phyloP scores from a whole-genome alignment of 345 rosid genomes.

The Carallia pectinifolia region DNA sequence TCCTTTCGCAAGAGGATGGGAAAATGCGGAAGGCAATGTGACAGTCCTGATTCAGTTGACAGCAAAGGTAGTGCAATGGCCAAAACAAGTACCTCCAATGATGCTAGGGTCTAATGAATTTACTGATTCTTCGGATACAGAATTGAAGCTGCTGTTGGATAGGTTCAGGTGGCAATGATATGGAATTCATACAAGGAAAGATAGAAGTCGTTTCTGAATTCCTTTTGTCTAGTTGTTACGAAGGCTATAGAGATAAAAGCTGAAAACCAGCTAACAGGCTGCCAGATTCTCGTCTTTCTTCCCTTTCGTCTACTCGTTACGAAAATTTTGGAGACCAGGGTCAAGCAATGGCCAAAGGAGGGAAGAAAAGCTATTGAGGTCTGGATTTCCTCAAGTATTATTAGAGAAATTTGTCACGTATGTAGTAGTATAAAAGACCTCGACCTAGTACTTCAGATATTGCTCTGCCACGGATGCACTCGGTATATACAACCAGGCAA shows the following conservation, averaged over 20 bases:
- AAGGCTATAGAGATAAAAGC: background rate
- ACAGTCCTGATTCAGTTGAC: conserved; percentile 16
- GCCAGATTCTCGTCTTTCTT: too few species aligned
- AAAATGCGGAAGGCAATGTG: conserved; percentile 12
- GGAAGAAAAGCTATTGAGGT: background rate
- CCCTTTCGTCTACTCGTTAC: too few species aligned
- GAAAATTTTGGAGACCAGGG: background rate
- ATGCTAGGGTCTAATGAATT: conserved; percentile 25
- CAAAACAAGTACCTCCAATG: conserved; percentile 4
- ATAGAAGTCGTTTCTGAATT: conserved; percentile 13
- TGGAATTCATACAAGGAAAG: conserved; percentile 30
- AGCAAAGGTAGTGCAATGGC: conserved; percentile 3
- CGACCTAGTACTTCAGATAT: too few species aligned
- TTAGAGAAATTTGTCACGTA: background rate
- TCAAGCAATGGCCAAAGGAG: background rate
- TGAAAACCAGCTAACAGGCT: too few species aligned
- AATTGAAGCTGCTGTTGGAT: conserved; percentile 25
- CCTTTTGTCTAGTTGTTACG: background rate
- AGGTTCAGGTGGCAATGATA: conserved; percentile 17
- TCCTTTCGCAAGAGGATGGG: conserved; percentile 17
- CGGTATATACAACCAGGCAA: too few species aligned
- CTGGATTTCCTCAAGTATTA: background rate
- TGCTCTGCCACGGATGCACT: too few species aligned
- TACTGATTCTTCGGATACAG: conserved; percentile 26
- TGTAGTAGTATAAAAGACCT: too few species aligned